phyloP scores from a whole-genome alignment of 495 filamentous ascomycete genomes.

The Hypoxylon subgilvum region DNA sequence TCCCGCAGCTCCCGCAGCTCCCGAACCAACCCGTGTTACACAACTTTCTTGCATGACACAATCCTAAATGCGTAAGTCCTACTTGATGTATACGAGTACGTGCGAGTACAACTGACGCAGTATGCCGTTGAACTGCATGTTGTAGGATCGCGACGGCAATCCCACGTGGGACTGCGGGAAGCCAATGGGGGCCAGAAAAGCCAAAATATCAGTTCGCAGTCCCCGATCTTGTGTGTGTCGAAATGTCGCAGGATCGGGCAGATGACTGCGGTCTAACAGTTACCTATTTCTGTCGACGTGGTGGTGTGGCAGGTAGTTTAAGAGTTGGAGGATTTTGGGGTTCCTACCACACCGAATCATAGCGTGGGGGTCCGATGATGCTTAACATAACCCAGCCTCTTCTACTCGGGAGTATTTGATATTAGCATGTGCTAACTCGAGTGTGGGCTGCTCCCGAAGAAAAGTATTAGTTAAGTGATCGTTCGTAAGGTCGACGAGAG shows the following conservation, averaged over 20 bases:
- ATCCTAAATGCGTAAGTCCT: conserved; percentile 2
- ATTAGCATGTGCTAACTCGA: too few relatives aligned
- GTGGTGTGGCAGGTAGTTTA: conserved; percentile 8
- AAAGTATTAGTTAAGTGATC: too few relatives aligned
- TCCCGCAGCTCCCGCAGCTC: conserved; percentile 19
- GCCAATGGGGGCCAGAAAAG: conserved; percentile 22
- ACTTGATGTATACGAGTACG: conserved; percentile 4
- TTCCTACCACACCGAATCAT: conserved; percentile 16
- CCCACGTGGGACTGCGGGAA: conserved; percentile 28
- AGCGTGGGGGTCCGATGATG: conserved; percentile 13
- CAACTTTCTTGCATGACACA: conserved; percentile 18
- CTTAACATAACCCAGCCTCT: conserved; percentile 11
- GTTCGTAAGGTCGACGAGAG: too few relatives aligned
- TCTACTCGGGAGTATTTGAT: not conserved
- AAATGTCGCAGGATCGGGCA: conserved; percentile 27
- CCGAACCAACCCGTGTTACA: conserved; percentile 21
- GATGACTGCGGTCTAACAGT: conserved; percentile 17
- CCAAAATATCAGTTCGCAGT: conserved; percentile 7
- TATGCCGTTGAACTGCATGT: conserved; percentile 21
- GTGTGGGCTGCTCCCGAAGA: too few relatives aligned
- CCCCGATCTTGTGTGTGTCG: conserved; percentile 22
- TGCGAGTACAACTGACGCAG: conserved; percentile 14
- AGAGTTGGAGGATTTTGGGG: conserved; percentile 28
- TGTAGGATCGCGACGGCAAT: conserved; percentile 30
- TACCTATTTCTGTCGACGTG: conserved; percentile 15